These are phyloP conservation scores for Kluyveromyces nonfermentans DNA, from an alignment of 805 yeast genomes.

Conservation along the genomic window DNA sequence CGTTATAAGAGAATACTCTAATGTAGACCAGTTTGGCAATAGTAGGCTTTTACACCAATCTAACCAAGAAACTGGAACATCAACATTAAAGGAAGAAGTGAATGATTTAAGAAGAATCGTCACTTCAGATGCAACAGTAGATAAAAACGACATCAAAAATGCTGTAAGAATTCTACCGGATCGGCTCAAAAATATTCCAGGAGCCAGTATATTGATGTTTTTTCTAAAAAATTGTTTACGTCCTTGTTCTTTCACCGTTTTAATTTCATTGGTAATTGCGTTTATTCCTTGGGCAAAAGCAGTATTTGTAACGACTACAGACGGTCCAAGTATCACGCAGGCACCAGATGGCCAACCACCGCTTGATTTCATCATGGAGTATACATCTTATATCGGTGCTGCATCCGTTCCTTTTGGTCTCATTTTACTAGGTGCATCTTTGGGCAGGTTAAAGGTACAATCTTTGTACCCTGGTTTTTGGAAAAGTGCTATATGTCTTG, in stretches of 20 bases:
- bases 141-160: conserved; percentile 22
- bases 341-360: conserved; percentile 91
- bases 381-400: conserved; percentile 65
- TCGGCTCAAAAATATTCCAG: conserved; percentile 21
- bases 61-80: conserved; percentile 10
- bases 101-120: conserved; percentile 25
- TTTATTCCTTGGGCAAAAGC: conserved; percentile 87
- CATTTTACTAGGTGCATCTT: conserved; percentile 77
- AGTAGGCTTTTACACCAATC: conserved; percentile 14
- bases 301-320: conserved; percentile 45
- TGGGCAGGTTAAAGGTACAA: conserved; percentile 61
- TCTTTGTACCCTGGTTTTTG: conserved; percentile 58
- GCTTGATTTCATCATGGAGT: conserved; percentile 76
- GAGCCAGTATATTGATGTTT: conserved; percentile 24
- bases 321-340: conserved; percentile 39
- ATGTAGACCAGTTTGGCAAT: conserved; percentile 27
- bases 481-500: conserved; percentile 52
- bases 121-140: conserved; percentile 28
- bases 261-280: conserved; percentile 54
- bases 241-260: conserved; percentile 66
- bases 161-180: conserved; percentile 24
- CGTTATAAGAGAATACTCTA: conserved; percentile 40
- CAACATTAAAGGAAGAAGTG: background rate
- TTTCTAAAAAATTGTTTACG: conserved; percentile 47
- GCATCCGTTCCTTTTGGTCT: conserved; percentile 91